Conservation (phyloP, 306 rosid genomes). For the Lathyrus tuberosus region DNA sequence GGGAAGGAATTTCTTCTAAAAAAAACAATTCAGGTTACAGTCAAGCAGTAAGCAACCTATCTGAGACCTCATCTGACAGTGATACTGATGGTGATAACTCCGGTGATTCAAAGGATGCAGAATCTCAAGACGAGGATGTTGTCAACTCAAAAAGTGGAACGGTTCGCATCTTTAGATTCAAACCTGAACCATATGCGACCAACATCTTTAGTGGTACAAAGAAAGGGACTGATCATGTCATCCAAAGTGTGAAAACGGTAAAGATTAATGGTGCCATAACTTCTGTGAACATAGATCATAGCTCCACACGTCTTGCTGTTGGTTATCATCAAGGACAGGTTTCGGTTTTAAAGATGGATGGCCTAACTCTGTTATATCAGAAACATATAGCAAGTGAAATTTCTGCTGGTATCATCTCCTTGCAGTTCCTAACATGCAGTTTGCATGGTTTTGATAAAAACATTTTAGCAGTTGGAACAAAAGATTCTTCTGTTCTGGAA, state of each 20-base stretch:
- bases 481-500: conserved; percentile 80
- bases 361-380: conserved; percentile 64
- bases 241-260: conserved; percentile 65
- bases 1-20: conserved; percentile 84
- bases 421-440: conserved; percentile 74
- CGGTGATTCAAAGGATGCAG: too few relatives aligned
- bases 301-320: conserved; percentile 69
- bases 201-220: conserved; percentile 67
- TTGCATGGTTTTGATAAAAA: conserved; percentile 84
- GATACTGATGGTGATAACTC: conserved; percentile 48
- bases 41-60: conserved; percentile 57
- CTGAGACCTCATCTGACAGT: conserved; percentile 53
- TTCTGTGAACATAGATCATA: conserved; percentile 54
- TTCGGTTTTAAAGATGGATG: conserved; percentile 72
- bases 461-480: conserved; percentile 64
- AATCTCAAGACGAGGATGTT: too few relatives aligned
- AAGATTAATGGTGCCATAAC: conserved; percentile 68
- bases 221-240: conserved; percentile 74
- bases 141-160: too few relatives aligned
- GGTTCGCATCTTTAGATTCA: conserved; percentile 82
- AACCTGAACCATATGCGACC: conserved; percentile 73
- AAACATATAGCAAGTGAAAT: conserved; percentile 79
- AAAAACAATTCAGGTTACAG: conserved; percentile 58
- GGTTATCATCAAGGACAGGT: conserved; percentile 96
- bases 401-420: conserved; percentile 66